Conservation (phyloP, 2,329 filamentous ascomycete genomes). For the Colletotrichum lentis region DNA sequence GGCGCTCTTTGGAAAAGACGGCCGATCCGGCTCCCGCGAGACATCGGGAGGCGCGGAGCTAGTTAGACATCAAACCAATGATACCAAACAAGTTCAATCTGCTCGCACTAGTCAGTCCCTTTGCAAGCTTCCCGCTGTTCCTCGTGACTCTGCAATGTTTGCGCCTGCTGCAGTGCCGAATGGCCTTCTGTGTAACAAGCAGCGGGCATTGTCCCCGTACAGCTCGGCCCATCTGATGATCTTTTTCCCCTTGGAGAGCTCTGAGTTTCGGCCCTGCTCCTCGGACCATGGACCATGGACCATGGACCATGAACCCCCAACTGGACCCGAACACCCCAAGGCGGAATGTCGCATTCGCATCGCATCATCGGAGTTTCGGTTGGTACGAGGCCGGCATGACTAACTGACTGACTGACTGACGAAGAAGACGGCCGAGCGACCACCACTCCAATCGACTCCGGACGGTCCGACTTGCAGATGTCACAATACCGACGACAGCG, state of each 20-base stretch:
- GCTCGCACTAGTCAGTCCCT: slow-evolving; percentile 1
- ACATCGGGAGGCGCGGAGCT: slow-evolving; percentile 16
- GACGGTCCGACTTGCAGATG: background rate
- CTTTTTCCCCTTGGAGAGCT: background rate
- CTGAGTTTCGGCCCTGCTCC: background rate
- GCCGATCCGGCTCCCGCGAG: slow-evolving; percentile 20
- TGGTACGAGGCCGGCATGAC: too few species aligned
- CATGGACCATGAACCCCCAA: too few species aligned
- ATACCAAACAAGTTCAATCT: slow-evolving; percentile 34
- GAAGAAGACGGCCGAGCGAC: too few species aligned
- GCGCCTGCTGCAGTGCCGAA: background rate
- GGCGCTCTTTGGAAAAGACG: slow-evolving; percentile 20
- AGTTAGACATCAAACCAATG: slow-evolving; percentile 21
- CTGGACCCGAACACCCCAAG: too few species aligned
- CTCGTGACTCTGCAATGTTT: slow-evolving; percentile 7
- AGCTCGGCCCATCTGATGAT: background rate
- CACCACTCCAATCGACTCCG: background rate
- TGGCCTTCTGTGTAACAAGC: background rate
- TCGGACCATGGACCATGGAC: too few species aligned
- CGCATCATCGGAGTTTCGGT: background rate
- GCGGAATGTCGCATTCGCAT: background rate
- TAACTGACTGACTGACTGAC: too few species aligned
- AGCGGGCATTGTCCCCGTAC: background rate
- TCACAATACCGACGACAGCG: too few species aligned
- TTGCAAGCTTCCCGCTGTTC: background rate